Base-by-base conservation (phyloP, 495 filamentous ascomycete genomes). In the Podospora pseudoanserina region DNA sequence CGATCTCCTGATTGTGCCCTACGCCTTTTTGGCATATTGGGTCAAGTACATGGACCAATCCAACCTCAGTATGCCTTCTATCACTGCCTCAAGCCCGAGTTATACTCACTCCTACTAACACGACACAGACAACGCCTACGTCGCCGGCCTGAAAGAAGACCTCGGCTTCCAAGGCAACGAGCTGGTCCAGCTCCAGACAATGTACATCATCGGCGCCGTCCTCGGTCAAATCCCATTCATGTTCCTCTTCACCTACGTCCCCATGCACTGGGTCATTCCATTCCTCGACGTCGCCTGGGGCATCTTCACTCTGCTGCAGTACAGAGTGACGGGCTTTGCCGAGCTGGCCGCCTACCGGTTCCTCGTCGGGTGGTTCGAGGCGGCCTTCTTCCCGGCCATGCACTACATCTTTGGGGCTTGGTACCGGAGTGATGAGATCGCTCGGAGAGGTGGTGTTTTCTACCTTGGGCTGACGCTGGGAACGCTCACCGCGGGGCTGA, bases 161-260 rank as follows among this genome's bases (percentile, higher is more conserved):
- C 75, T 81, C n/a, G 67, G 70, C 2, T 76, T 85, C 60, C 60
- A 79, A 16, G 82, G 82, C 57, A 84, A 85, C 73, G 75, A 85
- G 70, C 78, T 84, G 39, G 78, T 83, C 19, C 76, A 82, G 26
- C 76, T 84, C 5, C 80, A 83, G 63, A 84, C 81, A 1, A 74
- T 83, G 60, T 85, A 84, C 70, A 82, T 79, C 16, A 69, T 86
- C 56, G 84, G 84, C n/a, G 80, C 80, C 15, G 83, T 85, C 19
- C 55, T 84, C 1, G 82, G 82, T 49, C 84, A 84, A 69, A 69
- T 86, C 23, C 84, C 83, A 5, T 84, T 84, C 71, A 75, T 79
- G 27, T 85, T 81, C 71, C 70, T 86, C 19, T 84, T 86, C 73
- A 82, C 80, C 58, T 77, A 78, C 58, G 58, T 85, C 9, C 83